phyloP scores from a whole-genome alignment of 306 rosid species.

The Dalbergia cultrata region DNA sequence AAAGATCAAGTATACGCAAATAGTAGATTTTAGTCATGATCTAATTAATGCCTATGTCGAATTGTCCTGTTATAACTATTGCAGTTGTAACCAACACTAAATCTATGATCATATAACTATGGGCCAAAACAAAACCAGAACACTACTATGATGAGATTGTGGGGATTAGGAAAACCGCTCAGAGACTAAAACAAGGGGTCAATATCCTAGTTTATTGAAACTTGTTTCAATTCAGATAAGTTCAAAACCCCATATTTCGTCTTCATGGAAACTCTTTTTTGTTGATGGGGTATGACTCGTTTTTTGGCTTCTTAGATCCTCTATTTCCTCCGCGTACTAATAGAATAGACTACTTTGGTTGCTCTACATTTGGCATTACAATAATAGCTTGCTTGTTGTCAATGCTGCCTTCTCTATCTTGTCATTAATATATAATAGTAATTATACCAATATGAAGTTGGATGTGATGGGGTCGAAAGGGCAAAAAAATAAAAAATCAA shows the following conservation, averaged over 20 bases:
- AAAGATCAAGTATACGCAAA: background rate
- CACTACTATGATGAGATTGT: constrained; percentile 1
- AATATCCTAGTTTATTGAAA: constrained; percentile 1
- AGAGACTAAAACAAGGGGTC: constrained; percentile 24
- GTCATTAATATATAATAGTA: background rate
- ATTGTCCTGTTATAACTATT: background rate
- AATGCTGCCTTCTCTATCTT: background rate
- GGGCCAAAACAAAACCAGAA: constrained; percentile 48
- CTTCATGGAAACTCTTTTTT: background rate
- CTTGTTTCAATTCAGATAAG: constrained; percentile 15
- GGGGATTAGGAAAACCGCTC: constrained; percentile 34
- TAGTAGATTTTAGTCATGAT: background rate
- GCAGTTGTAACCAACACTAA: constrained; percentile 32
- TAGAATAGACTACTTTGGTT: background rate
- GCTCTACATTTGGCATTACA: constrained; percentile 25
- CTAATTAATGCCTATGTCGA: background rate
- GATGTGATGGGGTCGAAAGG: background rate
- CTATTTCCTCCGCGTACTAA: background rate
- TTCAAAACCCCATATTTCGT: background rate
- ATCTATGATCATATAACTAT: constrained; percentile 34
- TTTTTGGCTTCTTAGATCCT: constrained; percentile 33
- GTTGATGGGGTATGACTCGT: background rate
- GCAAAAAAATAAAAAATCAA: background rate
- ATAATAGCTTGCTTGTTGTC: background rate
- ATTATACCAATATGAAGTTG: constrained; percentile 17